A percentile compares a stretch with the other conserved stretches of the same genome.
These are phyloP conservation scores for Albifimbria verrucaria DNA, from an alignment of 2,329 filamentous ascomycete species.

Conservation along the genomic window DNA sequence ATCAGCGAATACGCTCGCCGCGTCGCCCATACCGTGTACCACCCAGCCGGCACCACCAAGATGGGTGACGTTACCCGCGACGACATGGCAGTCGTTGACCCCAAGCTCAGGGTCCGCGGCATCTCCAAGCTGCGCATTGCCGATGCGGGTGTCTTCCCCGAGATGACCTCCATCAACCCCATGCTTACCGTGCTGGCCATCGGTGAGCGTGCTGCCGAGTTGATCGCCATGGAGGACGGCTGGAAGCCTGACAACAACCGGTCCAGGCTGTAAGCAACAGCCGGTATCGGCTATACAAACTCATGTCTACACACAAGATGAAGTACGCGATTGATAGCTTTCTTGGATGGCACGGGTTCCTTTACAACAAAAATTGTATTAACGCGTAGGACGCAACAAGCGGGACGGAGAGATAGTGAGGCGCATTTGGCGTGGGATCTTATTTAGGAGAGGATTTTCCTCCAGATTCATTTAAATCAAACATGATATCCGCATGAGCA, in stretches of 20 bases:
- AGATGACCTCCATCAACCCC: slow-evolving; percentile 82
- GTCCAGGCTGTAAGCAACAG: slow-evolving; percentile 25
- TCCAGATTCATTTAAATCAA: not conserved
- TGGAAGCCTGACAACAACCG: slow-evolving; percentile 29
- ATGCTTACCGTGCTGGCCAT: slow-evolving; percentile 86
- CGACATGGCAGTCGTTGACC: slow-evolving; percentile 75
- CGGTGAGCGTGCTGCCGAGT: slow-evolving; percentile 79
- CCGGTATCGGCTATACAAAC: not conserved
- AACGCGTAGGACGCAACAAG: too few species aligned
- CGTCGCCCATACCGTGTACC: slow-evolving; percentile 85
- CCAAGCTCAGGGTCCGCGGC: slow-evolving; percentile 67
- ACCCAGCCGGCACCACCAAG: slow-evolving; percentile 84
- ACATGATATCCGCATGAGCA: not conserved
- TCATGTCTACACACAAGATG: not conserved
- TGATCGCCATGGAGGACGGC: slow-evolving; percentile 68
- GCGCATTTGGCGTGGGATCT: not conserved
- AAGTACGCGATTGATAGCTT: not conserved
- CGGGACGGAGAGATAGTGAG: not conserved
- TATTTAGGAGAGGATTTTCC: not conserved
- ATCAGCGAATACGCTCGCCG: slow-evolving; percentile 77
- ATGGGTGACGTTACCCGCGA: slow-evolving; percentile 75
- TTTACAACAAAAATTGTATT: too few species aligned
- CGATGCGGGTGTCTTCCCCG: slow-evolving; percentile 84
- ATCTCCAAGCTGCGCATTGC: slow-evolving; percentile 74
- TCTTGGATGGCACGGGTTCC: not conserved